Evolutionary conservation across 208 protist genomes (phyloP).

Genomic region (Trypanosoma caninum): DNA sequence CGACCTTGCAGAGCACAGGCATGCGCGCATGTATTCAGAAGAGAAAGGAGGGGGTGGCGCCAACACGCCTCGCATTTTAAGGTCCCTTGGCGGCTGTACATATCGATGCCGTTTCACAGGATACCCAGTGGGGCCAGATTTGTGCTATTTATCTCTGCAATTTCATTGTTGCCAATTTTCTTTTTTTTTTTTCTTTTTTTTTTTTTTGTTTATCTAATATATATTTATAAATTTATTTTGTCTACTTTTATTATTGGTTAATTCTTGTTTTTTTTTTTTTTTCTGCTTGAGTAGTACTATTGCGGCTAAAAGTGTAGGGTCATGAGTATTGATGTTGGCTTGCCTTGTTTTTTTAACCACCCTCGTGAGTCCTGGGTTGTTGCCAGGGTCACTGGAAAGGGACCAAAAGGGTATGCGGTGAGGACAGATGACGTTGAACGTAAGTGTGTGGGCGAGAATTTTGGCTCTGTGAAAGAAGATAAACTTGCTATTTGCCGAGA

Average conservation of each 20-base stretch:
- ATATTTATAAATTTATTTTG: not conserved
- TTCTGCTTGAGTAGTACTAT: too few relatives aligned
- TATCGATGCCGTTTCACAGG: not conserved
- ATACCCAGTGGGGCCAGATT: not conserved
- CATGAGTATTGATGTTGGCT: constrained; percentile 13
- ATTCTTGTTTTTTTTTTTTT: constrained; percentile 7
- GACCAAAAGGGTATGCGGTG: not conserved
- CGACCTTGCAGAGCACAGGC: too few relatives aligned
- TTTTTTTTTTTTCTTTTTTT: not conserved
- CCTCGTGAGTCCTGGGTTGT: constrained; percentile 26
- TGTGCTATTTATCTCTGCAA: too few relatives aligned
- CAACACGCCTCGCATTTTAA: not conserved
- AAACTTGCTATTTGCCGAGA: constrained; percentile 16
- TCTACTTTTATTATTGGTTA: not conserved
- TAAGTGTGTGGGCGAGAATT: constrained; percentile 18
- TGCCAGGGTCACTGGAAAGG: not conserved
- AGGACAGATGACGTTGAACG: constrained; percentile 14
- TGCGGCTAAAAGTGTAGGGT: not conserved
- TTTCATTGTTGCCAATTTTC: not conserved
- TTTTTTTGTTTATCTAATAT: not conserved
- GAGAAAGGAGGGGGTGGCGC: too few relatives aligned
- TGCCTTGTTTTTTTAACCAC: constrained; percentile 23
- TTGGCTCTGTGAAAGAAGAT: not conserved
- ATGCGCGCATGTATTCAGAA: too few relatives aligned
- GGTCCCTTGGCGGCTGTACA: constrained; percentile 2